A percentile compares a stretch with the other conserved stretches of the same genome.
These are phyloP conservation scores for Eimeria sp. DNA, from an alignment of 169 alveolate species.

Conservation along the genomic window DNA sequence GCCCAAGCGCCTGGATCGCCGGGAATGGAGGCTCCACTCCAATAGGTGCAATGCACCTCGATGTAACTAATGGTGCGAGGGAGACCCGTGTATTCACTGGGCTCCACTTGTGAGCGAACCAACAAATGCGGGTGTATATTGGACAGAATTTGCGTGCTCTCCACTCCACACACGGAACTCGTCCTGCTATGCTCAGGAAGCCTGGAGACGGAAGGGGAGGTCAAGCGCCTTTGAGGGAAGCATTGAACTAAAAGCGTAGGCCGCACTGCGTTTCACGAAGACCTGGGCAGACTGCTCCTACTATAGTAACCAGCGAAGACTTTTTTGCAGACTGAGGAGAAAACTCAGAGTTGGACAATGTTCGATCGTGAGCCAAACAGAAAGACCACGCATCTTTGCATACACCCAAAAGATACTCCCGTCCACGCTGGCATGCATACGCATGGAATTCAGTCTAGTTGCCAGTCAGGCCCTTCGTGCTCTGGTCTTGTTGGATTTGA, in stretches of 20 bases:
- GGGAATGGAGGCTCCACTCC: too few relatives aligned
- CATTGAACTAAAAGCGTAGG: background rate
- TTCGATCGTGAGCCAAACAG: background rate
- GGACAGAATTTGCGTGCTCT: background rate
- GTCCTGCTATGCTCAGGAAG: background rate
- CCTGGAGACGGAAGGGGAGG: background rate
- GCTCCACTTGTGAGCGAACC: too few relatives aligned
- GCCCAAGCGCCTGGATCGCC: too few relatives aligned
- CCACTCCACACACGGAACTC: background rate
- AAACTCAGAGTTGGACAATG: background rate
- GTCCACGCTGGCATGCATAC: background rate
- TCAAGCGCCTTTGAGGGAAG: background rate
- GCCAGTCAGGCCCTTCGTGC: background rate
- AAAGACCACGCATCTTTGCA: background rate
- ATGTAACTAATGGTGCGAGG: too few relatives aligned
- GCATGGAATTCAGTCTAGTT: background rate
- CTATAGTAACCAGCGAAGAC: background rate
- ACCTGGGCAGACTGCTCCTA: background rate
- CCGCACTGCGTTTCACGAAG: background rate
- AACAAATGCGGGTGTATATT: too few relatives aligned
- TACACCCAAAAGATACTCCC: background rate
- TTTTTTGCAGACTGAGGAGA: background rate
- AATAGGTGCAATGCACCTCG: too few relatives aligned
- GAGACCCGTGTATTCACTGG: too few relatives aligned
- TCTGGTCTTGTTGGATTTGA: background rate